Conservation (phyloP, 768 basidiomycete species). For the Termitomyces sp. region DNA sequence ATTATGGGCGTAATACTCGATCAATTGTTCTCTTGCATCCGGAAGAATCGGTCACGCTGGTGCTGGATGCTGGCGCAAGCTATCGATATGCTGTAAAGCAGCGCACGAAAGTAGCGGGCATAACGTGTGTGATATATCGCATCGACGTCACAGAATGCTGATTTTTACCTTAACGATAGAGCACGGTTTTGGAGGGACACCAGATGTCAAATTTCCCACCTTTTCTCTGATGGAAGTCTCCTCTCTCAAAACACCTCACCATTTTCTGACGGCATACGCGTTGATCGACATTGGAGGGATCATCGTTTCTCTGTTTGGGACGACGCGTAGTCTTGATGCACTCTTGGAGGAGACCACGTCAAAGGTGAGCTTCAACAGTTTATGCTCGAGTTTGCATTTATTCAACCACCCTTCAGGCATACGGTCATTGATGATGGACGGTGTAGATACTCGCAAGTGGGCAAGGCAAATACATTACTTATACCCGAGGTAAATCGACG, state of each 20-base stretch:
- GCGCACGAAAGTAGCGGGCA: conserved; percentile 62
- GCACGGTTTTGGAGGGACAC: conserved; percentile 68
- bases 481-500: conserved; percentile 8
- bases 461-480: conserved; percentile 5
- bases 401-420: conserved; percentile 1
- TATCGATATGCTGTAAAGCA: conserved; percentile 72
- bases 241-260: conserved; percentile 22
- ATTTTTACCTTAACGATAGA: conserved; percentile 28
- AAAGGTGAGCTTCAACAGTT: conserved; percentile 1
- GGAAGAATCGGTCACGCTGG: conserved; percentile 60
- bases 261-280: conserved; percentile 53
- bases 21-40: conserved; percentile 59
- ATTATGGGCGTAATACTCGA: conserved; percentile 58
- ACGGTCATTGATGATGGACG: neutral
- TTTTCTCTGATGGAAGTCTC: conserved; percentile 43
- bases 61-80: conserved; percentile 66
- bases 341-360: neutral
- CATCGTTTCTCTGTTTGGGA: conserved; percentile 64
- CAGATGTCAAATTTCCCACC: conserved; percentile 57
- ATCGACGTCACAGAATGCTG: conserved; percentile 3
- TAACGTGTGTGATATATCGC: conserved; percentile 51
- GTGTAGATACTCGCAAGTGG: neutral
- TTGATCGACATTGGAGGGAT: conserved; percentile 69
- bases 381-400: neutral
- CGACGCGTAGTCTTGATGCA: conserved; percentile 31